Base-by-base conservation (phyloP, 2,329 filamentous ascomycete genomes). In the Alternaria longipes region DNA sequence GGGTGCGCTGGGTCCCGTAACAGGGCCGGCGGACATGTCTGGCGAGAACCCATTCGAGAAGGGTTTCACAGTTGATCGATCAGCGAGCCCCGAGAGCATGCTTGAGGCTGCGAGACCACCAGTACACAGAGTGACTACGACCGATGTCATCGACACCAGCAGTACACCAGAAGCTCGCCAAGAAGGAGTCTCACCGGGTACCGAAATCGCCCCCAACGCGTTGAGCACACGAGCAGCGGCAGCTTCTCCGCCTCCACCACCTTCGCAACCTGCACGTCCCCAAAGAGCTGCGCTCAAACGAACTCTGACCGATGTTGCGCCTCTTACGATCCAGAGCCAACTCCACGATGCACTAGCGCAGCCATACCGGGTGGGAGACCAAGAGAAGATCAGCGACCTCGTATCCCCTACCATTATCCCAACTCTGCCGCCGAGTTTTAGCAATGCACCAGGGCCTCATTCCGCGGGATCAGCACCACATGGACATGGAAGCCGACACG, bases 401-500 rank as follows among this genome's bases (percentile, higher is more conserved):
- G 38, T 81, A 79, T 82, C 84, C 24, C 81, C 86, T 3, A 80
- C 80, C 16, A 77, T 82, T n/a, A 67, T 83, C 36, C 73, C 81
- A 60, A 73, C 79, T 59, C 74, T 79, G 46, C 69, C 73, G 8
- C 70, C 72, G 12, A 70, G 68, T 32, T 70, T 80, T 57, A 74
- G 76, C 62, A 68, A 66, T 58, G 64, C 67, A 26, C 65, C 69
- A 66, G 81, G 66, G 46, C 71, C 74, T 55, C 69, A 80, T 68
- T 72, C 65, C 68, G 74, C 69, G 54, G 80, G 80, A 18, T 75
- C 80, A 40, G 81, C 81, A 38, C 82, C 83, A n/a, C 94, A 97
- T 78, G 91, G 91, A 8, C 94, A 97, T 79, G 91, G 92, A 59
- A 95, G 92, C 71, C 89, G 95, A 78, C 97, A 93, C 89, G 90